Conservation (phyloP, 2,329 filamentous ascomycete genomes). For the Aureobasidium sp. region DNA sequence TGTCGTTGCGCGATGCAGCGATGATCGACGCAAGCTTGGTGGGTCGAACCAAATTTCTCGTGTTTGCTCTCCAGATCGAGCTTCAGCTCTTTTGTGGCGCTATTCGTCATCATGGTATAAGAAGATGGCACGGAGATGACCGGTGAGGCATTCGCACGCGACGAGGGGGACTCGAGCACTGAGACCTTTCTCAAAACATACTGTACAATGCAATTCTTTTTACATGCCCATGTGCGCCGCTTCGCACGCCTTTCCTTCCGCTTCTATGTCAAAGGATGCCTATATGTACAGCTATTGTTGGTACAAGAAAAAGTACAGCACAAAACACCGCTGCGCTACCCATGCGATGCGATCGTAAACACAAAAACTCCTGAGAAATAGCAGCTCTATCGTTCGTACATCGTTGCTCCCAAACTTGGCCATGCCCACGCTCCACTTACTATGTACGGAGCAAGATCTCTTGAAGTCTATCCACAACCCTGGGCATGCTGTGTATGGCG, state of each 20-base stretch:
- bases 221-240: not conserved
- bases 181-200: not conserved
- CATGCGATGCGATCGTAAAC: not conserved
- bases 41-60: not conserved
- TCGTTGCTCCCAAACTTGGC: not conserved
- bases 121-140: not conserved
- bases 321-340: not conserved
- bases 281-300: constrained; percentile 11
- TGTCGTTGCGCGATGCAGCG: not conserved
- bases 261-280: not conserved
- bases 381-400: not conserved
- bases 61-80: not conserved
- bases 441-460: not conserved
- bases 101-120: not conserved
- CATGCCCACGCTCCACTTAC: not conserved
- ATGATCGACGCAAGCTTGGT: constrained; percentile 6
- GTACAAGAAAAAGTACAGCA: not conserved
- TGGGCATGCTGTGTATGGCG: constrained; percentile 41
- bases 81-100: constrained; percentile 1
- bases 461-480: constrained; percentile 23
- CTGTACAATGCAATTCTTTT: constrained; percentile 1
- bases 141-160: not conserved
- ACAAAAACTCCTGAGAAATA: not conserved
- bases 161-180: not conserved
- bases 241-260: not conserved